Base-by-base conservation (phyloP, 2,329 filamentous ascomycete genomes). In the Setomelanomma holmii region DNA sequence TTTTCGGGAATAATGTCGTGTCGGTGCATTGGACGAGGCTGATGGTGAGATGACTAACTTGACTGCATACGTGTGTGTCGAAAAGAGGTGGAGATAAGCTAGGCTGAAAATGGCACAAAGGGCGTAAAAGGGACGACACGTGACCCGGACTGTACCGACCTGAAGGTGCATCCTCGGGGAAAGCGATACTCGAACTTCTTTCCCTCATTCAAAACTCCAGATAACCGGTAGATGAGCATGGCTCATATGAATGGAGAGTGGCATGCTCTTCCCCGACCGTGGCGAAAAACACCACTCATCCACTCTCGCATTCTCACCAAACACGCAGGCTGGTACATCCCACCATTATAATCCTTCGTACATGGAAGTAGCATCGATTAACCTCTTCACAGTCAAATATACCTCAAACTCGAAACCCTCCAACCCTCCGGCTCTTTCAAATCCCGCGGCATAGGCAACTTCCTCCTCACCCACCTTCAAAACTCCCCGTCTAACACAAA, bases 401-500 rank as follows among this genome's bases (percentile, higher is more conserved):
- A 88, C 73, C 84, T 95, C 61, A 95, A 93, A 72, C 84, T 93
- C 53, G 90, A 95, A 61, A 89, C 89, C 72, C 83, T 91, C 35
- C 90, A 95, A 68, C 90, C 90, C 2, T 88, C 87, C 16, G 89
- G 89, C 53, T 91, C 89, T 39, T 95, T 95, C 85, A 93, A 95
- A 75, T 91, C 89, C 17, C 70, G 78, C 41, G 89, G 88, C 19
- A 83, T 93, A 55, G 89, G 89, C 35, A 84, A 89, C 69, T 81
- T 88, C 66, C 85, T 90, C 66, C 79, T 85, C 36, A 76, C 79
- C 48, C 61, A 66, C 47, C 74, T 77, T 67, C 72, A 23, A 49
- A 43, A 66, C 67, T 20, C 65, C 69, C 40, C 17, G 61, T 8
- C 55, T 67, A 16, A 14, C 40, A 36, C 52, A 21, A 48, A 42